Evolutionary conservation across 768 basidiomycete species (phyloP).

Genomic region (Cytidiella melzeri): DNA sequence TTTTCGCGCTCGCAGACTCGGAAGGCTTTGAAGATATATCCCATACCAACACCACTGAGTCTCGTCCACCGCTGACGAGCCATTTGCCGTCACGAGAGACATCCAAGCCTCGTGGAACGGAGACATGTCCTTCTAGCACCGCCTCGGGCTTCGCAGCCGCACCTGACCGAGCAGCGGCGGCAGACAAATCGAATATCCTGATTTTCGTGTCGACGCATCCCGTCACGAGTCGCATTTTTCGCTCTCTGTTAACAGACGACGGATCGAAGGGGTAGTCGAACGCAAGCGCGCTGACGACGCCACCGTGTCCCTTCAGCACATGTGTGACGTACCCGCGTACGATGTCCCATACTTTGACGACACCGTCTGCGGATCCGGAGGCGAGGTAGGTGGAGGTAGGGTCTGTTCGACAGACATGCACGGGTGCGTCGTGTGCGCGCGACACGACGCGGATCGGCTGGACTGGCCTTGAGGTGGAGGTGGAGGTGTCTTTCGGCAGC

Average conservation of each 20-base stretch:
- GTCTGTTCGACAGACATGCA: slow-evolving; percentile 82
- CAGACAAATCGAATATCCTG: slow-evolving; percentile 84
- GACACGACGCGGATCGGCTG: slow-evolving; percentile 71
- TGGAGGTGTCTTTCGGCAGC: slow-evolving; percentile 46
- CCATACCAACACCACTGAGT: slow-evolving; percentile 92
- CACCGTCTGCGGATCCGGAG: slow-evolving; percentile 92
- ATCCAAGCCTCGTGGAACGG: slow-evolving; percentile 87
- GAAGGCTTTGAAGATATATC: slow-evolving; percentile 48
- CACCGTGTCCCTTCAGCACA: slow-evolving; percentile 93
- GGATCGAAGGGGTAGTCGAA: slow-evolving; percentile 75
- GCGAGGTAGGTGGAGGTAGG: slow-evolving; percentile 88
- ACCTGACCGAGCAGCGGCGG: slow-evolving; percentile 49
- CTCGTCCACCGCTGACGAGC: slow-evolving; percentile 87
- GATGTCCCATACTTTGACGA: slow-evolving; percentile 96
- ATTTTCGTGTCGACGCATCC: slow-evolving; percentile 90
- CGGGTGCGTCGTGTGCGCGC: slow-evolving; percentile 88
- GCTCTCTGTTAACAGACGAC: slow-evolving; percentile 36
- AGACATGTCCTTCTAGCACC: slow-evolving; percentile 92
- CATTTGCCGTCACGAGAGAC: slow-evolving; percentile 81
- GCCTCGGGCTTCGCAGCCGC: slow-evolving; percentile 60
- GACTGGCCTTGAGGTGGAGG: slow-evolving; percentile 43
- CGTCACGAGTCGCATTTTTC: slow-evolving; percentile 76
- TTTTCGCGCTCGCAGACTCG: slow-evolving; percentile 19
- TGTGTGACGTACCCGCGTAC: slow-evolving; percentile 86
- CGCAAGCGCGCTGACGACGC: slow-evolving; percentile 86